Evolutionary conservation across 257 asterid species (phyloP).

Genomic region (Mentha longifolia): DNA sequence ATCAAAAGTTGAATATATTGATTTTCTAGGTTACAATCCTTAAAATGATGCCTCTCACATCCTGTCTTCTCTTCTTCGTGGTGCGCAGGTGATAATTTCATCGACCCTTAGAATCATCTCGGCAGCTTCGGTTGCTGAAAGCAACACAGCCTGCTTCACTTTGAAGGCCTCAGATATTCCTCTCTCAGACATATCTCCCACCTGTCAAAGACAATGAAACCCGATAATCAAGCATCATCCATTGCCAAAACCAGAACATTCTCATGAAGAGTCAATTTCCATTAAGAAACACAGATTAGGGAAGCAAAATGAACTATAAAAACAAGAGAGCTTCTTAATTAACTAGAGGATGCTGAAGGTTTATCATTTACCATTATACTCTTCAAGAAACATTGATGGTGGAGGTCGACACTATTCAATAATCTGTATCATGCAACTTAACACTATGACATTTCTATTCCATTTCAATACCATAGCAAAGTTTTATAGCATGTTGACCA

Average conservation of each 20-base stretch:
- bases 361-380: background rate
- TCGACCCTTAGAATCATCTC: conserved; percentile 92
- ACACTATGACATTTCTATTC: background rate
- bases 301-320: too few relatives aligned
- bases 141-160: conserved; percentile 86
- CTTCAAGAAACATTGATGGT: background rate
- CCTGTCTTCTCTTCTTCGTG: conserved; percentile 81
- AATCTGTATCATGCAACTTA: too few relatives aligned
- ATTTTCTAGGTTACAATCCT: background rate
- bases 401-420: background rate
- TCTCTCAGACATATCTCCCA: conserved; percentile 79
- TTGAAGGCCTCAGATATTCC: conserved; percentile 90
- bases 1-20: background rate
- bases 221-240: background rate
- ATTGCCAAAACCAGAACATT: background rate
- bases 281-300: too few relatives aligned
- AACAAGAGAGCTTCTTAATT: background rate
- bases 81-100: conserved; percentile 87
- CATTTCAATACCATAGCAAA: background rate
- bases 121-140: conserved; percentile 92
- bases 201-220: conserved; percentile 44
- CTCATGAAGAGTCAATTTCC: too few relatives aligned
- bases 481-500: background rate
- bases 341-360: background rate
- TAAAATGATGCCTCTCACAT: conserved; percentile 54